Evolutionary conservation across 2,329 filamentous ascomycete genomes (phyloP), one percentile per base, ranked within the genome.

Genomic region (Diaporthe sp.): DNA sequence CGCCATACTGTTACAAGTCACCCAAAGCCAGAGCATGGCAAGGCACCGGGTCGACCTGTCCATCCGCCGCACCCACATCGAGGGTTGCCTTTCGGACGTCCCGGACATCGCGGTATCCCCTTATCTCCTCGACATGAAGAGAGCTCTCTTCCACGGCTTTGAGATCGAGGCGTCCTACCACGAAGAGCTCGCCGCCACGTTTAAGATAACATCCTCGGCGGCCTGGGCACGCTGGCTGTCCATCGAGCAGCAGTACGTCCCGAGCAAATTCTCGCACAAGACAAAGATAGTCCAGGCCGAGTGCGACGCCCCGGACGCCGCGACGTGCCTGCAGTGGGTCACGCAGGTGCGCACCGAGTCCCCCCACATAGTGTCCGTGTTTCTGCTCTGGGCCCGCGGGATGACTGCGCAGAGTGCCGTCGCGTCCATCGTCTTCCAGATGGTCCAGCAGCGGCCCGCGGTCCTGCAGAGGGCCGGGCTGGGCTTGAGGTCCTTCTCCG

Each of bases 221-320:
- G 80, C 80, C 5, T 81, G 80, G 80, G 75, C 77, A 19, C 67
- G 80, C 37, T 81, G 80, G 80, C 78, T 81, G 67, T 75, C 57
- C 25, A 74, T 79, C 59, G 80, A 81, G 62, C 79, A 81, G 61
- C 76, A 68, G 34, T 78, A 81, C 37, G 79, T 81, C 12, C 80
- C 80, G 1, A 79, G 78, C 2, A 69, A 75, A 19, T 78, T 78
- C 59, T 76, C 75, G 1, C 75, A 77, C 39, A 65, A 70, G 51
- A 78, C 79, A 7, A 76, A 72, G 12, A 75, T 81, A 6, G 76
- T 78, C 28, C 80, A 81, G 44, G 80, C 79, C 1, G 77, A 79
- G 5, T 81, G 80, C 77, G 80, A 81, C 67, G 80, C 80, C n/a
- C 80, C 80, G 3, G 80, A 81, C n/a, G 77, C 79, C 28, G 79